A percentile compares a stretch with the other conserved stretches of the same genome.
Conservation (phyloP, 1,284 basidiomycete genomes). For the Butyriboletus regius region DNA sequence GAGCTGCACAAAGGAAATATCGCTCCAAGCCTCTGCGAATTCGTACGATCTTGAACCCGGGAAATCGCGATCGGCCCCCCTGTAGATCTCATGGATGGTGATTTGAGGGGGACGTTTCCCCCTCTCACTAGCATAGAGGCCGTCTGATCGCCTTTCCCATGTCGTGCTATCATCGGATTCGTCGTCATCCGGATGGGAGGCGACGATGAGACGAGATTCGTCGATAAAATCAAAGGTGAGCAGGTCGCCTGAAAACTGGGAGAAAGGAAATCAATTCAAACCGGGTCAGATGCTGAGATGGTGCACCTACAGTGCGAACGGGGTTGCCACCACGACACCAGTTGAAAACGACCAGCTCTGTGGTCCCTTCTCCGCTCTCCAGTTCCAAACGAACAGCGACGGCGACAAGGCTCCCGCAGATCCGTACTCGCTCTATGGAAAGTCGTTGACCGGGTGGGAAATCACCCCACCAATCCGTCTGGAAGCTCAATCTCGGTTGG, state of each 20-base stretch:
- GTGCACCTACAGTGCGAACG: conserved; percentile 23
- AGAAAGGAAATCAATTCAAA: not conserved
- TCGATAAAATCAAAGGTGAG: conserved; percentile 31
- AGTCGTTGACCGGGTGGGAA: conserved; percentile 32
- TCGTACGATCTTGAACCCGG: conserved; percentile 26
- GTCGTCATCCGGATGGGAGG: conserved; percentile 32
- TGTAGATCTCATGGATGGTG: conserved; percentile 24
- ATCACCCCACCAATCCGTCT: conserved; percentile 33
- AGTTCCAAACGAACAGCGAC: conserved; percentile 28
- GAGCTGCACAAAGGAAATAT: conserved; percentile 28
- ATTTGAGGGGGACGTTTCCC: conserved; percentile 31
- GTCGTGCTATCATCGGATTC: conserved; percentile 28
- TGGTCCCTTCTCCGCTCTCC: conserved; percentile 30
- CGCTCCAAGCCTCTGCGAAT: conserved; percentile 27
- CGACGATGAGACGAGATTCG: conserved; percentile 24
- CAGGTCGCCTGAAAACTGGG: conserved; percentile 27
- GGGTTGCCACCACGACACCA: conserved; percentile 26
- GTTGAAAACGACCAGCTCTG: conserved; percentile 29
- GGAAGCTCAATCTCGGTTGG: conserved; percentile 27
- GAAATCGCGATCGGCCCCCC: conserved; percentile 3
- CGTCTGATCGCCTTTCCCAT: conserved; percentile 30
- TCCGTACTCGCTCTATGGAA: conserved; percentile 28
- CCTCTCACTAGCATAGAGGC: conserved; percentile 28
- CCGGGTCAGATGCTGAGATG: not conserved
- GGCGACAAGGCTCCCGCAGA: conserved; percentile 26